Evolutionary conservation across 306 rosid genomes (phyloP), one percentile per base, ranked within the genome.

Genomic region (Sicyos baderoa): DNA sequence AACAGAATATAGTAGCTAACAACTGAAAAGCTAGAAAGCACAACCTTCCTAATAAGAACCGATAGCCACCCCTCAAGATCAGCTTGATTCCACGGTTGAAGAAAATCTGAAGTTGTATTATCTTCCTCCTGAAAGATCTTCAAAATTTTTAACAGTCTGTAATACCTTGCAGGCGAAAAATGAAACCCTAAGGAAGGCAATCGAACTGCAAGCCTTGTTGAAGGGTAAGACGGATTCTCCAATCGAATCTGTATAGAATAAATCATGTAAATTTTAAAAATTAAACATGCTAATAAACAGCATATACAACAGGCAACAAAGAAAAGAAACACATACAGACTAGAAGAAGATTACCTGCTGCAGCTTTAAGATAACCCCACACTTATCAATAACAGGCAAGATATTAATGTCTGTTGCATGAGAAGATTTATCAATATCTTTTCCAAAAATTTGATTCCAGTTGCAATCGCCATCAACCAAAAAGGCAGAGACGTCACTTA

Each of bases 91-190:
- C 97, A 90, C 54, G 94, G 90, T 76, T 56, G 84, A 77, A 77
- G 62, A 66, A 79, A 75, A 84, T 77, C 87, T n/a, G 91, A 82
- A 76, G 74, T 72, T 48, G 79, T 92, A 78, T 42, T 74, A 79
- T 85, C 90, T 76, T 80, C 83, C 76, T 75, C 91, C 82, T 86
- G 84, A 77, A 93, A 90, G 62, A 90, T 84, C 84, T 90, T 93
- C 58, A 82, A 76, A 11, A 93, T 85, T 81, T 85, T 85, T 92
- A 90, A 87, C 81, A 93, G 68, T 40, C 99, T 87, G 81, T 93
- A 97, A 86, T 88, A 93, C 67, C 99, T 88, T 67, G 99, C 96
- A 18, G 99, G 99, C 16, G 99, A 93, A 75, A 93, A 93, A 81
- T 93, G 97, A 77, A 93, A 93, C 72, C 82, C 88, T 78, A 93